These are phyloP conservation scores for Trematosphaeria pertusa DNA, from an alignment of 2,329 filamentous ascomycete genomes.

Conservation along the genomic window DNA sequence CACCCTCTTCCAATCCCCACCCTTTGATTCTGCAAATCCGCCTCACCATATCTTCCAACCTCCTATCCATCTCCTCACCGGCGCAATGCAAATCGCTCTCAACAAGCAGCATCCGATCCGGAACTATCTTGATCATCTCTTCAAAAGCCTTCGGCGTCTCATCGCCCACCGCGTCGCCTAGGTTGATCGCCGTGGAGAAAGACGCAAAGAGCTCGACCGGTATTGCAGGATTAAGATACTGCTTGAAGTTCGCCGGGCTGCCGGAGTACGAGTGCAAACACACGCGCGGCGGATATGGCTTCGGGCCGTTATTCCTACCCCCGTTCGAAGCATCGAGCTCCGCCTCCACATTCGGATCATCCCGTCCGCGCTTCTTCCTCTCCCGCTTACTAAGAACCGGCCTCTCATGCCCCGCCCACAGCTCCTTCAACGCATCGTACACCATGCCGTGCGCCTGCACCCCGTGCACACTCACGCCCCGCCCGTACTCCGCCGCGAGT, in stretches of 20 bases:
- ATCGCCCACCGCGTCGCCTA: conserved; percentile 58
- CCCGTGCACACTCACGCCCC: conserved; percentile 73
- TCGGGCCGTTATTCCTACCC: too few relatives aligned
- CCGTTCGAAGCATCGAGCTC: too few relatives aligned
- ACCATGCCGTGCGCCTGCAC: conserved; percentile 78
- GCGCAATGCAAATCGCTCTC: conserved; percentile 92
- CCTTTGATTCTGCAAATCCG: conserved; percentile 78
- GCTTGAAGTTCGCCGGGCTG: conserved; percentile 73
- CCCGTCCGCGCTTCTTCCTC: conserved; percentile 40
- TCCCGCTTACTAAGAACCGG: conserved; percentile 67
- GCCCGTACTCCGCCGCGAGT: conserved; percentile 70
- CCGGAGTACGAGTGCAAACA: conserved; percentile 96
- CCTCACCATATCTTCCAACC: conserved; percentile 77
- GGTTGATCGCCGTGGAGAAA: conserved; percentile 85
- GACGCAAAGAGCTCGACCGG: conserved; percentile 85
- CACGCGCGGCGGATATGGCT: conserved; percentile 82
- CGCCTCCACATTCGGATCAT: conserved; percentile 20
- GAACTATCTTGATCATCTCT: conserved; percentile 74
- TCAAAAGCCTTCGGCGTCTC: conserved; percentile 61
- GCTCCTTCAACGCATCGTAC: conserved; percentile 67
- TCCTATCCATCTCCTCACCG: conserved; percentile 78
- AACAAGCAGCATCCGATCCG: conserved; percentile 79
- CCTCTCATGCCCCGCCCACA: conserved; percentile 75
- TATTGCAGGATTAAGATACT: conserved; percentile 76
- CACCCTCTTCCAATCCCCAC: conserved; percentile 77